Base-by-base conservation (phyloP, 2,329 filamentous ascomycete genomes). In the Beauveria asiatica region DNA sequence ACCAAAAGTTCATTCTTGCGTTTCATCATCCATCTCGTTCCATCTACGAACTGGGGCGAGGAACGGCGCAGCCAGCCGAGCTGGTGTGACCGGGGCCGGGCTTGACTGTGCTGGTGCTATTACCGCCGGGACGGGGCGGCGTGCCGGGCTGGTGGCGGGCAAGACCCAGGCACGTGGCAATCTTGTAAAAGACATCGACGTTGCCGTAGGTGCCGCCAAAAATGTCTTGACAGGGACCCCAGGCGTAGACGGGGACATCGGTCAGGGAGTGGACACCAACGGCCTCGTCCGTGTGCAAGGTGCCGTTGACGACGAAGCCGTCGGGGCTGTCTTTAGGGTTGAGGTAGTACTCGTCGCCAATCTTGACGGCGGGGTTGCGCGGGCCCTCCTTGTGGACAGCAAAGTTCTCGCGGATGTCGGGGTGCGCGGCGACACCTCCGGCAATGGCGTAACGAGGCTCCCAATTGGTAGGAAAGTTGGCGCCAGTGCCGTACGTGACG, bases 401-500 rank as follows among this genome's bases (percentile, higher is more conserved):
- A 78, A 86, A 95, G 75, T 89, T 82, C 78, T 95, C 90, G 23
- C 88, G 81, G 67, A 80, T 84, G 71, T 95, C 90, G 0, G 90
- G 90, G 69, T 82, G 81, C 37, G 88, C 88, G 53, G 80, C 83
- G 39, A 90, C 73, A 56, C 90, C 90, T 45, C 85, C 81, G 60
- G 88, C 89, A 55, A 95, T 83, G 61, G 88, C 88, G 75, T 93
- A 94, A 37, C 90, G 83, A 16, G 90, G 90, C 70, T 90, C 87
- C 90, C 90, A 94, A 77, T 90, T 91, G 63, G 83, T 79, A 21
- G 90, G 90, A 79, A 94, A 95, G 76, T 89, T 83, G 66, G 83
- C 79, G 56, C 87, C 87, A 23, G 89, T 88, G 66, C 81, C 81
- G 78, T 93, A 93, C 61, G 83, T 82, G 64, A 88, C 80, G 62